A percentile compares a stretch with the other conserved stretches of the same genome.
Evolutionary conservation across 768 basidiomycete species (phyloP).

Genomic region (Rhodocollybia butyracea): DNA sequence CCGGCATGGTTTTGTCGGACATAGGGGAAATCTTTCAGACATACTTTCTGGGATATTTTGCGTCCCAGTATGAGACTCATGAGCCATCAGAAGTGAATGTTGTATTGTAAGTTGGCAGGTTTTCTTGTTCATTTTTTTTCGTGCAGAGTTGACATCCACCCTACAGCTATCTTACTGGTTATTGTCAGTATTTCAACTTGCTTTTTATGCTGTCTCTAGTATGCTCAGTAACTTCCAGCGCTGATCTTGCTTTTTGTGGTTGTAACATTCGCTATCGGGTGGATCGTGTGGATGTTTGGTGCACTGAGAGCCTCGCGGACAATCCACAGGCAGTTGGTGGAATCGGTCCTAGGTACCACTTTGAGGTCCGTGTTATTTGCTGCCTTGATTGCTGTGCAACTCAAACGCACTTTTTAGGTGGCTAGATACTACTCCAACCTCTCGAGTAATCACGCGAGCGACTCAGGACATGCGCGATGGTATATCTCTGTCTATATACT

Average conservation of each 20-base stretch:
- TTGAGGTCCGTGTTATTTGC: constrained; percentile 39
- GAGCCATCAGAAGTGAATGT: constrained; percentile 29
- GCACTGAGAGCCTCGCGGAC: constrained; percentile 48
- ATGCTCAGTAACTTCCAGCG: constrained; percentile 11
- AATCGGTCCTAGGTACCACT: constrained; percentile 56
- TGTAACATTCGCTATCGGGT: constrained; percentile 29
- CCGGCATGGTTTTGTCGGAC: constrained; percentile 21
- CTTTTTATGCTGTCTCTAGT: constrained; percentile 43
- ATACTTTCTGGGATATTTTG: constrained; percentile 46
- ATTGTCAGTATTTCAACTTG: constrained; percentile 16
- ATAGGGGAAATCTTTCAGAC: constrained; percentile 27
- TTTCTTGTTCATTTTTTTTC: constrained; percentile 16
- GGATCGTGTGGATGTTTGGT: constrained; percentile 43
- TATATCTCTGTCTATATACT: constrained; percentile 12
- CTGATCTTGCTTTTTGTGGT: constrained; percentile 29
- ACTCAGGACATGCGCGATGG: constrained; percentile 60
- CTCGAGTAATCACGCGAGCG: constrained; percentile 60
- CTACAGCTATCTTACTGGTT: constrained; percentile 23
- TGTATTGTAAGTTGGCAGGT: constrained; percentile 29
- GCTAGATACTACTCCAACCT: constrained; percentile 42
- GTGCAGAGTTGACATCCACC: constrained; percentile 24
- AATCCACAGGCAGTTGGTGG: constrained; percentile 51
- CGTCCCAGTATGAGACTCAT: constrained; percentile 34
- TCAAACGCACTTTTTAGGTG: constrained; percentile 31
- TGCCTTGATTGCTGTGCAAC: not conserved